Evolutionary conservation across 2,329 filamentous ascomycete genomes (phyloP).

Genomic region (Thyridium curvatum): DNA sequence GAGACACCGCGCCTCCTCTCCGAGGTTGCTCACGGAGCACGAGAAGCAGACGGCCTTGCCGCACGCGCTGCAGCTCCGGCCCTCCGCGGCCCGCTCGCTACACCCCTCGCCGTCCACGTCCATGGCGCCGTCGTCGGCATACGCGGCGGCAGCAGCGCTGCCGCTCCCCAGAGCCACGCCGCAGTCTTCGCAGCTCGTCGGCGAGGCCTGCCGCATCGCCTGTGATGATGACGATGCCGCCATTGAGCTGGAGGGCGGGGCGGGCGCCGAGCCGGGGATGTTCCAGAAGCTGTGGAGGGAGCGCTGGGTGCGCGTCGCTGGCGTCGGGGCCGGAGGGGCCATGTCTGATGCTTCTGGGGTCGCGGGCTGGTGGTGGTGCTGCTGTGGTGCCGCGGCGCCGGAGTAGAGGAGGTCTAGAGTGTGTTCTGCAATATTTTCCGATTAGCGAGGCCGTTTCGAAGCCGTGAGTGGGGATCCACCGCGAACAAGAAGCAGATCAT

Average conservation of each 20-base stretch:
- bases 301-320: slow-evolving; percentile 29
- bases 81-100: slow-evolving; percentile 13
- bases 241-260: slow-evolving; percentile 19
- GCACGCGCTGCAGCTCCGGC: slow-evolving; percentile 40
- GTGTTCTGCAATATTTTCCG: slow-evolving; percentile 39
- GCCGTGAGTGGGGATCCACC: too few species aligned
- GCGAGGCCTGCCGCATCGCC: slow-evolving; percentile 13
- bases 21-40: slow-evolving; percentile 53
- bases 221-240: slow-evolving; percentile 12
- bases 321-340: slow-evolving; percentile 9
- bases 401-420: slow-evolving; percentile 53
- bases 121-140: slow-evolving; percentile 25
- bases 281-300: slow-evolving; percentile 57
- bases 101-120: slow-evolving; percentile 29
- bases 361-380: slow-evolving; percentile 6
- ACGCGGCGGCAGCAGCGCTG: slow-evolving; percentile 35
- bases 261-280: slow-evolving; percentile 23
- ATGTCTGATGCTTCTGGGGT: slow-evolving; percentile 9
- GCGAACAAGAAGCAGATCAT: not conserved
- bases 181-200: slow-evolving; percentile 49
- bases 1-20: slow-evolving; percentile 46
- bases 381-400: slow-evolving; percentile 31
- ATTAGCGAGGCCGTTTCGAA: too few species aligned
- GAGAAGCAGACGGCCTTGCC: slow-evolving; percentile 51
- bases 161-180: slow-evolving; percentile 19